phyloP scores from a whole-genome alignment of 192 early-diverging fungal genomes.

The Oehlia diaphana region DNA sequence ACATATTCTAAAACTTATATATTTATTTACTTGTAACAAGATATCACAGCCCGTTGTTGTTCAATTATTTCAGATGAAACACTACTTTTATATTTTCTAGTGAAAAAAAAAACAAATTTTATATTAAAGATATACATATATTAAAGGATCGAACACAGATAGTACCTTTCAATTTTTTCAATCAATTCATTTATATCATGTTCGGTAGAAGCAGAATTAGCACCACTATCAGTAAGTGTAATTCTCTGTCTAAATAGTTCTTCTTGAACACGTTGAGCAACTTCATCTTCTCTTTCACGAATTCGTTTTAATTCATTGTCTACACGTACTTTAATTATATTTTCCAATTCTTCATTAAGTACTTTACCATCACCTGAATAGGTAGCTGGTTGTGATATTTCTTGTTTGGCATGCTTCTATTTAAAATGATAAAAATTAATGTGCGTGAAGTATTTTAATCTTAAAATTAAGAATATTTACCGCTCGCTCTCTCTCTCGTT shows the following conservation, averaged over 20 bases:
- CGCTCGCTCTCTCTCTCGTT: not conserved
- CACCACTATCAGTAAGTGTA: not conserved
- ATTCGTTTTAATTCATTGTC: conserved; percentile 6
- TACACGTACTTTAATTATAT: conserved; percentile 12
- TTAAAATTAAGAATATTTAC: not conserved
- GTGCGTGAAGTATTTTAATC: no score
- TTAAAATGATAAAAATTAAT: not conserved
- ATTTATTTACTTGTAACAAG: conserved; percentile 8
- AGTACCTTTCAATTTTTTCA: conserved; percentile 14
- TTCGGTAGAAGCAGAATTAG: conserved; percentile 11
- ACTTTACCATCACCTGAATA: not conserved
- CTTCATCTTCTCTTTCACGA: conserved; percentile 7
- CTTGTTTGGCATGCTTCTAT: not conserved
- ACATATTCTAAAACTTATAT: not conserved
- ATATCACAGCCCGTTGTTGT: conserved; percentile 18
- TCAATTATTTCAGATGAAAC: conserved; percentile 1
- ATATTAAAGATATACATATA: not conserved
- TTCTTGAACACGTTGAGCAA: not conserved
- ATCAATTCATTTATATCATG: conserved; percentile 18
- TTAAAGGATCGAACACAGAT: not conserved
- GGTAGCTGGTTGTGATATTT: not conserved
- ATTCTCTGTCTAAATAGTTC: not conserved
- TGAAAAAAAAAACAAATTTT: not conserved
- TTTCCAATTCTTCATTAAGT: conserved; percentile 10
- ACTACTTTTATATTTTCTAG: conserved; percentile 20